Evolutionary conservation across 805 yeast species (phyloP).

Genomic region (Yamadazyma sp.): DNA sequence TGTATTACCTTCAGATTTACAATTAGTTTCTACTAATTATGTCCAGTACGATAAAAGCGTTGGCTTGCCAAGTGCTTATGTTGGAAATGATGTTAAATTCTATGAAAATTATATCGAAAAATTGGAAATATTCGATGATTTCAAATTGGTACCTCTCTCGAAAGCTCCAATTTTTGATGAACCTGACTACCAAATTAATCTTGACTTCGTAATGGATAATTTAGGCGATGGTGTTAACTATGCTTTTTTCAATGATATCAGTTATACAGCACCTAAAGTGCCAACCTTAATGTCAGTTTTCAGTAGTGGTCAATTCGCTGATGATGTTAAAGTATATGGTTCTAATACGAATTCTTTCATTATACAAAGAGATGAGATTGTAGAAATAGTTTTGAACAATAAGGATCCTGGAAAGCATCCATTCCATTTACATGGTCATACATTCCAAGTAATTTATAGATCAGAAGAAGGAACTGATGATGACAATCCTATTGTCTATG

Average conservation of each 20-base stretch:
- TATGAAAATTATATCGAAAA: constrained; percentile 34
- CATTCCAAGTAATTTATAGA: constrained; percentile 78
- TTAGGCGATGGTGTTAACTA: constrained; percentile 85
- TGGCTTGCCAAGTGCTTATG: constrained; percentile 34
- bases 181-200: constrained; percentile 64
- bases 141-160: constrained; percentile 27
- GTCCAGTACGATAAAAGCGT: constrained; percentile 52
- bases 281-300: constrained; percentile 82
- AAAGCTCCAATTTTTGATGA: constrained; percentile 52
- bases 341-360: constrained; percentile 75
- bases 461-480: constrained; percentile 57
- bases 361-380: constrained; percentile 59
- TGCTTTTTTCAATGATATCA: constrained; percentile 91
- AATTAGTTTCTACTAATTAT: constrained; percentile 72
- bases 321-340: constrained; percentile 64
- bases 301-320: constrained; percentile 60
- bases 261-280: constrained; percentile 77
- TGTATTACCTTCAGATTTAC: constrained; percentile 58
- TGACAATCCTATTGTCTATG: constrained; percentile 50
- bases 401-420: constrained; percentile 93
- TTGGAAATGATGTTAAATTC: constrained; percentile 6
- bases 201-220: constrained; percentile 81
- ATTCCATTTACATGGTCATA: constrained; percentile 95
- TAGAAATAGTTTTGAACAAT: constrained; percentile 83
- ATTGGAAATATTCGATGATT: constrained; percentile 48